These are phyloP conservation scores for Auricularia cornea DNA, from an alignment of 768 basidiomycete species.

Conservation along the genomic window DNA sequence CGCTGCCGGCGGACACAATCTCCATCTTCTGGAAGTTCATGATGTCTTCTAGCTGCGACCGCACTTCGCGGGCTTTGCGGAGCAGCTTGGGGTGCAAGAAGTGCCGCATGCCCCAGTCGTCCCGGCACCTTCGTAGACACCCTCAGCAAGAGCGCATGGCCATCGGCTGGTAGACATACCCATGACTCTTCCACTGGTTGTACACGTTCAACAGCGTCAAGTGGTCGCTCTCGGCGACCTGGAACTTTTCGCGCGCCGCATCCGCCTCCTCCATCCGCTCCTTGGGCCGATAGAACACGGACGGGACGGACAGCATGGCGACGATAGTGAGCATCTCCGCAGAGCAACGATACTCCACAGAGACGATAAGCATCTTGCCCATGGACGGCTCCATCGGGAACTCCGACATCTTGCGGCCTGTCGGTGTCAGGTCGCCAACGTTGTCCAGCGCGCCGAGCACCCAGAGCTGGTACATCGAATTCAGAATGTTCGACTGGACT, in stretches of 20 bases:
- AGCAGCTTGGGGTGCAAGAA: conserved; percentile 95
- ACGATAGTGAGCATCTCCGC: conserved; percentile 97
- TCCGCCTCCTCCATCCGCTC: conserved; percentile 97
- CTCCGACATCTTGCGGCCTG: conserved; percentile 95
- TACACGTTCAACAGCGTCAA: conserved; percentile 92
- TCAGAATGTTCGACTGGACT: conserved; percentile 82
- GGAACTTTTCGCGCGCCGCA: conserved; percentile 96
- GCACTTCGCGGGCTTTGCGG: conserved; percentile 90
- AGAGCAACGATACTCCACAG: conserved; percentile 89
- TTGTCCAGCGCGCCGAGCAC: conserved; percentile 96
- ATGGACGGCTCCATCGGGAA: conserved; percentile 99
- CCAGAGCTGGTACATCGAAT: conserved; percentile 99
- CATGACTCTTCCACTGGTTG: conserved; percentile 95
- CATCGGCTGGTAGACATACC: conserved; percentile 59
- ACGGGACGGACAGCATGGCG: conserved; percentile 96
- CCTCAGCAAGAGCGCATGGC: conserved; percentile 13
- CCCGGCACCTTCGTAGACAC: conserved; percentile 56
- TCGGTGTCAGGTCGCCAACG: conserved; percentile 87
- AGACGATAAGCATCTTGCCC: conserved; percentile 97
- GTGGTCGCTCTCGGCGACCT: conserved; percentile 97
- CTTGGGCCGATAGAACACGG: conserved; percentile 95
- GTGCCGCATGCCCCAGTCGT: conserved; percentile 92
- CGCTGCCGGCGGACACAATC: conserved; percentile 81
- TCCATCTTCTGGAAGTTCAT: conserved; percentile 99
- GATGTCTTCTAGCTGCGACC: conserved; percentile 93